These are phyloP conservation scores for Colletotrichum sublineola DNA, from an alignment of 2,329 filamentous ascomycete genomes.

Conservation along the genomic window DNA sequence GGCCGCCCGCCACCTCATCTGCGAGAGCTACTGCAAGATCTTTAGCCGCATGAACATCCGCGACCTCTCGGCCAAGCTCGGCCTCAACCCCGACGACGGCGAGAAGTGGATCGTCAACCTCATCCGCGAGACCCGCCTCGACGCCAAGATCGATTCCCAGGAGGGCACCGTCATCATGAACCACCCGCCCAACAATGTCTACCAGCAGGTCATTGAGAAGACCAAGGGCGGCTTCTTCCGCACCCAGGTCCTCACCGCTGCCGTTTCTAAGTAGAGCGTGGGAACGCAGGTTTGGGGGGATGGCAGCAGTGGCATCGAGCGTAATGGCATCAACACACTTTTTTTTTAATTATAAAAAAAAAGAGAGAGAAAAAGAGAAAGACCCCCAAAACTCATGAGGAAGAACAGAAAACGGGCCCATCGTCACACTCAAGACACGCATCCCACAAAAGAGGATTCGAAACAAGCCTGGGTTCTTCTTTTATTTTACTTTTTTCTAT, in stretches of 20 bases:
- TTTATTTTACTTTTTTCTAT: neutral
- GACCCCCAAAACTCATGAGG: neutral
- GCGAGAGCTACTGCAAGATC: conserved; percentile 99
- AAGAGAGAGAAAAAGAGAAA: neutral
- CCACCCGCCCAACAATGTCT: conserved; percentile 97
- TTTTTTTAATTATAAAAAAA: neutral
- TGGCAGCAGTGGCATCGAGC: conserved; percentile 19
- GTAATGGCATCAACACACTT: neutral
- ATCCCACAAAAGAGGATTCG: conserved; percentile 2
- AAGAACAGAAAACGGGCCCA: neutral
- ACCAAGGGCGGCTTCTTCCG: conserved; percentile 99
- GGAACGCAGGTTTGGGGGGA: neutral
- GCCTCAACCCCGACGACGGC: conserved; percentile 91
- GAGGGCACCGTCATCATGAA: conserved; percentile 99
- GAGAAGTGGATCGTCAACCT: conserved; percentile 99
- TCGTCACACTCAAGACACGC: neutral
- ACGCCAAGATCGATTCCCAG: conserved; percentile 99
- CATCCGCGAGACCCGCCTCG: conserved; percentile 95
- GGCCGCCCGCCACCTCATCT: conserved; percentile 94
- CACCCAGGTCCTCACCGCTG: conserved; percentile 90
- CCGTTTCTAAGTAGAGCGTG: conserved; percentile 64
- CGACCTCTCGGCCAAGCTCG: conserved; percentile 92
- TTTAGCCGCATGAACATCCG: conserved; percentile 98
- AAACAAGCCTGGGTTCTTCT: neutral
- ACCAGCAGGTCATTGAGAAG: conserved; percentile 99